Conservation (phyloP, 805 yeast genomes). For the Zygoascus flipseniorum region DNA sequence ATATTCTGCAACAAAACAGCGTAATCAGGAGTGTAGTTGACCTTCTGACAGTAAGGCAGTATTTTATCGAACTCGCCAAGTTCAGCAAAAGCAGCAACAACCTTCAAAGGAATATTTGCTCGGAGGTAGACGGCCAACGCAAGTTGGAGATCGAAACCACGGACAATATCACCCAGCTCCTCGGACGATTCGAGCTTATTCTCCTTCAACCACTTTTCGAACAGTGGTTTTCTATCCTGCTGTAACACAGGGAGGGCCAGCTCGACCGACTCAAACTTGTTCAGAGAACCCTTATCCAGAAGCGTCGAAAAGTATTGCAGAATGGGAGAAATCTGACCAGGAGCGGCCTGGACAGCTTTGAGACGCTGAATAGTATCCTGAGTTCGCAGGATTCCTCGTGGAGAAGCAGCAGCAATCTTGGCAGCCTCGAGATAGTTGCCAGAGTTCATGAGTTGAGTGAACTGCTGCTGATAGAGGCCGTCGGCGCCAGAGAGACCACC, state of each 20-base stretch:
- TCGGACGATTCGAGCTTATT: conserved; percentile 93
- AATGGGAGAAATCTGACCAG: conserved; percentile 92
- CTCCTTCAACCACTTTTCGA: conserved; percentile 95
- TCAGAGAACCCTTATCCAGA: conserved; percentile 85
- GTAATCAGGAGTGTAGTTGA: conserved; percentile 81
- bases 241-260: conserved; percentile 91
- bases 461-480: conserved; percentile 80
- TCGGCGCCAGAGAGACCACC: conserved; percentile 98
- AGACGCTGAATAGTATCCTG: conserved; percentile 89
- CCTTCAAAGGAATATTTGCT: conserved; percentile 77
- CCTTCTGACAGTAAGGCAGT: conserved; percentile 86
- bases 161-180: conserved; percentile 93
- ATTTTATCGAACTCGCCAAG: conserved; percentile 95
- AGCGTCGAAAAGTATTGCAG: conserved; percentile 85
- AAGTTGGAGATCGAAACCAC: conserved; percentile 74
- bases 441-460: conserved; percentile 69
- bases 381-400: conserved; percentile 71
- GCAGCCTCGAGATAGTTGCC: conserved; percentile 93
- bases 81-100: conserved; percentile 86
- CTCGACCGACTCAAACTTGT: conserved; percentile 89
- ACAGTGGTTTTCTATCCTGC: conserved; percentile 85
- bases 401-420: conserved; percentile 91
- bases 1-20: conserved; percentile 83
- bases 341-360: conserved; percentile 82
- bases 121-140: conserved; percentile 88